A percentile compares a stretch with the other conserved stretches of the same genome.
Conservation (phyloP, 2,329 filamentous ascomycete species). For the Penicillium aurantiogriseum region DNA sequence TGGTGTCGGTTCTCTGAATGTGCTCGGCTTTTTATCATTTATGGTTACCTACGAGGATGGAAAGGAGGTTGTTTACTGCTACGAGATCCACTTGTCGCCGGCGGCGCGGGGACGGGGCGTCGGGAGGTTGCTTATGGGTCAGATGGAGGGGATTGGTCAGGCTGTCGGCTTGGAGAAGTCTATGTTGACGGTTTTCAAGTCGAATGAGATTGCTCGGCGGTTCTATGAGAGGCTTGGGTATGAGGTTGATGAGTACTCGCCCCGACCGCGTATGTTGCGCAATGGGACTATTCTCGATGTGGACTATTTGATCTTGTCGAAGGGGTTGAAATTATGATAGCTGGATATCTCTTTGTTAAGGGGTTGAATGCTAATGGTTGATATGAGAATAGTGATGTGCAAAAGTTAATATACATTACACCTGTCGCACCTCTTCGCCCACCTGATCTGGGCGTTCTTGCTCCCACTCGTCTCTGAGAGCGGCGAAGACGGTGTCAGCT, state of each 20-base stretch:
- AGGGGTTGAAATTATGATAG: slow-evolving; percentile 31
- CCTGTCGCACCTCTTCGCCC: slow-evolving; percentile 82
- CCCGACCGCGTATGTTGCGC: slow-evolving; percentile 49
- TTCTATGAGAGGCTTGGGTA: slow-evolving; percentile 56
- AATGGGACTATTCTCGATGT: slow-evolving; percentile 50
- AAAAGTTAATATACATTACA: slow-evolving; percentile 51
- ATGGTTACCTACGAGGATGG: slow-evolving; percentile 58
- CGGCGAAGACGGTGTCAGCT: slow-evolving; percentile 83
- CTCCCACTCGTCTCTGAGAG: slow-evolving; percentile 91
- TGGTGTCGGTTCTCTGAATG: not conserved
- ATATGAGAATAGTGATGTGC: not conserved
- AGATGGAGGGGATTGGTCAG: slow-evolving; percentile 50
- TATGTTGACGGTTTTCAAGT: slow-evolving; percentile 61
- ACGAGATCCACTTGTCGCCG: slow-evolving; percentile 58
- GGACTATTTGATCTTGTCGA: slow-evolving; percentile 56
- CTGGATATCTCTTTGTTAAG: not conserved
- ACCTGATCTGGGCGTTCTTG: slow-evolving; percentile 84
- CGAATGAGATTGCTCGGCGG: slow-evolving; percentile 47
- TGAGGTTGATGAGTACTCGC: slow-evolving; percentile 53
- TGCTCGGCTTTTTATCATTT: slow-evolving; percentile 52
- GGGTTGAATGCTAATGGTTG: not conserved
- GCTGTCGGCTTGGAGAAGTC: slow-evolving; percentile 52
- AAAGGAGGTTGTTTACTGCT: slow-evolving; percentile 60
- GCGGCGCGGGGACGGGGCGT: slow-evolving; percentile 50
- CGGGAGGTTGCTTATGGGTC: slow-evolving; percentile 50